phyloP scores from a whole-genome alignment of 495 filamentous ascomycete species.

The Penicillium antarcticum region DNA sequence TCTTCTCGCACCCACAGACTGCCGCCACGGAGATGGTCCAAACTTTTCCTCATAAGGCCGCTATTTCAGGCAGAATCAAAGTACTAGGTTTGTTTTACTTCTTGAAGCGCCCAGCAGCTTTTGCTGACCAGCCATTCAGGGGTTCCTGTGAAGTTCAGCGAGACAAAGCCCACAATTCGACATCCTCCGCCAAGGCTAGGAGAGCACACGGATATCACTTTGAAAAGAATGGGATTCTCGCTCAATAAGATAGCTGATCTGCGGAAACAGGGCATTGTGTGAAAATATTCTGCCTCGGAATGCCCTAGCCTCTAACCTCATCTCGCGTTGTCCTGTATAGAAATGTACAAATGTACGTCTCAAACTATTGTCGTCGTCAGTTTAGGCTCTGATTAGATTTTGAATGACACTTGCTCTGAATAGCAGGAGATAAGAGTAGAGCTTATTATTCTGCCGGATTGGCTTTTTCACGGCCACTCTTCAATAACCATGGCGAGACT shows the following conservation, averaged over 20 bases:
- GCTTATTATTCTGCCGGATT: too few species aligned
- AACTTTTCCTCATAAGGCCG: constrained; percentile 8
- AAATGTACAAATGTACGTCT: too few species aligned
- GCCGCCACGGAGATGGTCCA: constrained; percentile 24
- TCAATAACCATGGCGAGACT: too few species aligned
- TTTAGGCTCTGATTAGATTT: too few species aligned
- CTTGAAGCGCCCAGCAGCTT: too few species aligned
- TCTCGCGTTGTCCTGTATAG: too few species aligned
- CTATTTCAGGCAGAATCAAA: constrained; percentile 13
- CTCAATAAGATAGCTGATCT: neutral
- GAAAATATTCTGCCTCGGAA: neutral
- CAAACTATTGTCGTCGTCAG: too few species aligned
- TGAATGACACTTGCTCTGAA: too few species aligned
- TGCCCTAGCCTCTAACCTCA: neutral
- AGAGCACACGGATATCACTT: constrained; percentile 13
- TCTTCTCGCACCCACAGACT: constrained; percentile 25
- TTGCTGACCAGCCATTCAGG: neutral
- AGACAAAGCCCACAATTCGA: constrained; percentile 33
- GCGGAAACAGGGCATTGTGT: neutral
- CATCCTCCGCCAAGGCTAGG: constrained; percentile 7
- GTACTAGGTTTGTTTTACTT: constrained; percentile 13
- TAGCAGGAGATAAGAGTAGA: too few species aligned
- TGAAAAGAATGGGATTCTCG: constrained; percentile 4
- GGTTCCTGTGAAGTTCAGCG: constrained; percentile 78
- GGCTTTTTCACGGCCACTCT: too few species aligned